phyloP scores from a whole-genome alignment of 257 asterid genomes.

The Parsonsia alboflavescens region DNA sequence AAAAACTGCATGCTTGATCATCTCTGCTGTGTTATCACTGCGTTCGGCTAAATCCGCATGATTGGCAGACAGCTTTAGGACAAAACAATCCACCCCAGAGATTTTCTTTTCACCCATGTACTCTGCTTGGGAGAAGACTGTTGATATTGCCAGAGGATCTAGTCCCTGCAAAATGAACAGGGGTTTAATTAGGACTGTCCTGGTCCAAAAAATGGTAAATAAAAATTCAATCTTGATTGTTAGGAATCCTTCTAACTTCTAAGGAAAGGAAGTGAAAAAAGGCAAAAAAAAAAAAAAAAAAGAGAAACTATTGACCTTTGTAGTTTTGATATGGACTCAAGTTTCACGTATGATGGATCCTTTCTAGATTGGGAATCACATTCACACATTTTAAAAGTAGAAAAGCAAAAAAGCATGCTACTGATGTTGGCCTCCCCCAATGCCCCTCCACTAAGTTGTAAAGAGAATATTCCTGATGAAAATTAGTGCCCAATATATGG shows the following conservation, averaged over 20 bases:
- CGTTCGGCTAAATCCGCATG: conserved; percentile 56
- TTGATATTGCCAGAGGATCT: conserved; percentile 64
- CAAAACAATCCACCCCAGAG: conserved; percentile 64
- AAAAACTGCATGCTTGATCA: conserved; percentile 63
- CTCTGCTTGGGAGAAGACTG: conserved; percentile 58
- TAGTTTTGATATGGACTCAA: not conserved
- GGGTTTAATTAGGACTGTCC: not conserved
- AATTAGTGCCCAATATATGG: not conserved
- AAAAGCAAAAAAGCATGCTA: conserved; percentile 14
- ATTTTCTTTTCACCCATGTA: conserved; percentile 70
- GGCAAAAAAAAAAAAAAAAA: too few species aligned
- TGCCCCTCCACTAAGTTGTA: conserved; percentile 17
- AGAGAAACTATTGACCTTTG: not conserved
- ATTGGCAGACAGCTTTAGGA: conserved; percentile 57
- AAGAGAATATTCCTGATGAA: conserved; percentile 18
- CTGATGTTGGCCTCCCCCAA: conserved; percentile 9
- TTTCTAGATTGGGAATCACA: not conserved
- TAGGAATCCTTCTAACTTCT: not conserved
- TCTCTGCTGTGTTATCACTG: conserved; percentile 75
- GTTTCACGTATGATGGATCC: not conserved
- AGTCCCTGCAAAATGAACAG: conserved; percentile 44
- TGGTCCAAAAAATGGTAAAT: not conserved
- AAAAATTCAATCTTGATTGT: not conserved
- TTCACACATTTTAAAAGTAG: not conserved
- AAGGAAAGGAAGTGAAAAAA: not conserved